Base-by-base conservation (phyloP, 2,329 filamentous ascomycete species). In the Fusarium metavorans region DNA sequence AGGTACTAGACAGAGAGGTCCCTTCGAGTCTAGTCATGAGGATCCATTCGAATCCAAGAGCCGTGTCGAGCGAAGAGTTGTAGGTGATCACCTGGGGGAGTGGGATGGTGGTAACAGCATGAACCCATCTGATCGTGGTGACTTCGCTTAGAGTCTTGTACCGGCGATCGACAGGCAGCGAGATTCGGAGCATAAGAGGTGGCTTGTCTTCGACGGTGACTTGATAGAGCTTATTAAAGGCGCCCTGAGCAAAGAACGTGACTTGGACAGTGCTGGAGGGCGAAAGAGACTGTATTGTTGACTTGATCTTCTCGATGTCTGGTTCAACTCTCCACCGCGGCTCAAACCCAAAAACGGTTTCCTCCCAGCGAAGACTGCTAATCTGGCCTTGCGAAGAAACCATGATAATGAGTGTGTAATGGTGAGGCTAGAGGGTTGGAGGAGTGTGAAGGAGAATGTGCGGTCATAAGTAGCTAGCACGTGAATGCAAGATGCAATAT, bases 41-140 rank as follows among this genome's bases (percentile, higher is more conserved):
- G 18, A 85, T 85, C 83, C 83, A 87, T 74, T 85, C 83, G 18
- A 82, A 84, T 0, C 81, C 81, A 34, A 85, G 74, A 5, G 79
- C 67, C 23, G 83, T 84, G 1, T 80, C 56, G 14, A 64, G 68
- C 9, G 68, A 78, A 30, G 78, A 74, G 34, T 83, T 79, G 56
- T 78, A 84, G 1, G 72, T 77, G 48, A 83, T 27, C 6, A 86
- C 76, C 5, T 74, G 27, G 1, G 84, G 80, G 2, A 85, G 78
- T 0, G 81, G 83, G 1, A 84, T 74, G 2, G 64, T 56, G 0
- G 83, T 83, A 25, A 76, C 67, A 4, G 72, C 56, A 5, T 71
- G 70, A 16, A 85, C 64, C 72, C 78, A 84, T 1, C 72, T 62
- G n/a, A 85, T 72, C 1, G 84, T 86, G 0, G 83, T 83, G 1